Base-by-base conservation (phyloP, 495 filamentous ascomycete genomes). In the Podospora fimiseda region DNA sequence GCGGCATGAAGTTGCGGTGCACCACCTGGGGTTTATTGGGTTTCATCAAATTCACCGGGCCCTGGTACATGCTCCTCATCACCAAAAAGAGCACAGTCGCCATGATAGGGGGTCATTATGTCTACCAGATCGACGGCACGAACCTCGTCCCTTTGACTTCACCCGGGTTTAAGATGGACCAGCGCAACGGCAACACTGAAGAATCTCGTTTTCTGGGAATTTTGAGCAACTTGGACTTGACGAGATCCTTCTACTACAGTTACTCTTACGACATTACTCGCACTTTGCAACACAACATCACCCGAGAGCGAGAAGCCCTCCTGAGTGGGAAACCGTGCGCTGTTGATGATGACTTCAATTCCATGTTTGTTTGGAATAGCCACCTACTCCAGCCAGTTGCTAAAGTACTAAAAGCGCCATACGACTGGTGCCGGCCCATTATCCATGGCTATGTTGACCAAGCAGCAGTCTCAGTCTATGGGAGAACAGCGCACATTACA, bases 301-400 rank as follows among this genome's bases (percentile, higher is more conserved):
- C 84, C 48, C 80, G 84, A 38, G 89, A 96, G 69, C 78, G 93
- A 43, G 75, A 81, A 33, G 79, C 80, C 15, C 65, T 94, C 43
- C 64, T 77, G 22, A 73, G 83, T 56, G 90, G 85, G n/a, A 65
- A 73, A 13, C 70, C 78, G 1, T 77, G 77, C 43, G 70, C 76
- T 2, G 72, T 74, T 22, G 74, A 77, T 8, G 77, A 80, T 21
- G 84, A 95, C 60, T 84, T 86, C 64, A 94, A 96, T 56, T 81
- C 85, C 19, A 98, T 98, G 93, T 97, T 97, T 63, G 85, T 96
- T 14, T 98, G 93, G 93, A 98, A 98, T 53, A 80, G 87, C 56
- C 87, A 96, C 68, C 78, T 98, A 9, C 79, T 98, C 23, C 72
- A 81, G 49, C 92, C 92, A 1, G 90, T 86, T 1, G 71, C 78